Evolutionary conservation across 345 rosid genomes (phyloP), one percentile per base, ranked within the genome.

Genomic region (Firmiana major): DNA sequence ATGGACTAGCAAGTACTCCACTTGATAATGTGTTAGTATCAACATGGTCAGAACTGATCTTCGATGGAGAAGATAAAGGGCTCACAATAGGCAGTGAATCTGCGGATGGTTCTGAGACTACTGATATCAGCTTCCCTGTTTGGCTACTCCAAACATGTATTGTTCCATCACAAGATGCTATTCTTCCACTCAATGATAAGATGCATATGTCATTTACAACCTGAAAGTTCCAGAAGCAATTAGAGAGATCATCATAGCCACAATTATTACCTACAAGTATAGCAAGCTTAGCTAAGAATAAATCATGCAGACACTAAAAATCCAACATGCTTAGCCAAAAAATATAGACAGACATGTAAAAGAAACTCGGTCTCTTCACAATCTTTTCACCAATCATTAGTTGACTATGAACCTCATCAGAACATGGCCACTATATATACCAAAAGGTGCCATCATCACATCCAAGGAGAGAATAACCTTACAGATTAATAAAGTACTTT

Each of bases 121-220:
- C 78, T 1, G 92, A 88, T 51, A 91, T 81, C 28, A 83, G 86
- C 85, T 94, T 90, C 79, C 97, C 97, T 6, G 94, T 90, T 76
- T 88, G 90, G 87, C 91, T 85, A 80, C 87, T 87, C 98, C 97
- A 94, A 60, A 94, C 90, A 90, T 94, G 98, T 83, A 94, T 76
- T 31, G 92, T 94, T 82, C 98, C 98, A 80, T 94, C 98, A 82
- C 97, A 94, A 79, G 98, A 94, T 80, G 98, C 97, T 74, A 92
- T 82, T 84, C 87, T 88, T 85, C 97, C 97, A 77, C 90, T 85
- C 74, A 89, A 82, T 55, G 97, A 87, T 73, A 94, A 80, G 79
- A 89, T 75, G 78, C 90, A 84, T 59, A 94, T 85, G 89, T 91
- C 97, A 54, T 94, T 94, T 67, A 94, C 98, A 85, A 86, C 98